A percentile compares a stretch with the other conserved stretches of the same genome.
Evolutionary conservation across 2,329 filamentous ascomycete genomes (phyloP).

Genomic region (Trichoderma endophyticum): DNA sequence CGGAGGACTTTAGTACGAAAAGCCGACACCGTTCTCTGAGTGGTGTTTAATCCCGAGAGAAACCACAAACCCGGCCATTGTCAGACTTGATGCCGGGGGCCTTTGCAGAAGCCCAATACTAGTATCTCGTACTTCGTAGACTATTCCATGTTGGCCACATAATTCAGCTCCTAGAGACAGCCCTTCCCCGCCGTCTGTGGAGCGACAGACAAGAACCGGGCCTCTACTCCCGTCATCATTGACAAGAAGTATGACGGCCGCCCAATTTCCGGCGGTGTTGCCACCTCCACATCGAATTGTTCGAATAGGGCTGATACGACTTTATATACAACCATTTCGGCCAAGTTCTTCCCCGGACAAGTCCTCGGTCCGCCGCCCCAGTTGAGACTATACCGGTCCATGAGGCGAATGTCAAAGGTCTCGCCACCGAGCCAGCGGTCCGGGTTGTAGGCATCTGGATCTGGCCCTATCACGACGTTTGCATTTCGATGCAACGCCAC

Average conservation of each 20-base stretch:
- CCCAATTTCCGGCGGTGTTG: constrained; percentile 37
- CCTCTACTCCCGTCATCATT: constrained; percentile 48
- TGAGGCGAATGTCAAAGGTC: constrained; percentile 30
- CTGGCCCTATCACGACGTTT: constrained; percentile 45
- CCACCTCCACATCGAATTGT: constrained; percentile 44
- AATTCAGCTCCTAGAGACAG: background rate
- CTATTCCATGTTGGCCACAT: background rate
- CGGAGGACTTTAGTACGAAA: background rate
- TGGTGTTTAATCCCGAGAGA: background rate
- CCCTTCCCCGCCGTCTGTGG: background rate
- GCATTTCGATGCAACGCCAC: constrained; percentile 48
- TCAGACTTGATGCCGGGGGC: background rate
- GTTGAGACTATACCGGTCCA: constrained; percentile 48
- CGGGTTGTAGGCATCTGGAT: constrained; percentile 44
- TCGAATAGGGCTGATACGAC: constrained; percentile 40
- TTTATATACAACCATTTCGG: constrained; percentile 49
- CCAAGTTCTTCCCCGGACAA: constrained; percentile 50
- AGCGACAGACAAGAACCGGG: constrained; percentile 32
- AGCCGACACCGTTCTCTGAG: background rate
- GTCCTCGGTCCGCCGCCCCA: constrained; percentile 52
- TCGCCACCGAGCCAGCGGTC: constrained; percentile 45
- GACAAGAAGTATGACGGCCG: constrained; percentile 50
- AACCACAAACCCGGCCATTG: background rate
- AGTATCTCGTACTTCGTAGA: background rate
- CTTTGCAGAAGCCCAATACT: background rate